Evolutionary conservation across 371 early-diverging fungal species (phyloP).

Genomic region (Syncephalis plumigaleata): DNA sequence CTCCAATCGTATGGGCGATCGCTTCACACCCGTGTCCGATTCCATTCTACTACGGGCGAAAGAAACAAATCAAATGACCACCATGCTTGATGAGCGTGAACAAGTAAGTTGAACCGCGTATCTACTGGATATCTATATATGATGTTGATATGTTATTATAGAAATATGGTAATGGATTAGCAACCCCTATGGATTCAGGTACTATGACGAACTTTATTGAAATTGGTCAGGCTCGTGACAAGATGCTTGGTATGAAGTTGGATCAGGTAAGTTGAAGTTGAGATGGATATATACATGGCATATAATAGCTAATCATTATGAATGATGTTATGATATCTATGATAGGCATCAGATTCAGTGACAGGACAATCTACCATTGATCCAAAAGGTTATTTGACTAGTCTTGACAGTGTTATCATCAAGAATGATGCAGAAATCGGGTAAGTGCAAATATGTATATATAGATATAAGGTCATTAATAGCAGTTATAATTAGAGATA

Average conservation of each 20-base stretch:
- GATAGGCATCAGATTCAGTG: conserved; percentile 30
- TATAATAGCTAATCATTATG: too few species aligned
- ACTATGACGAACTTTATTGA: conserved; percentile 75
- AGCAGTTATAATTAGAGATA: conserved; percentile 34
- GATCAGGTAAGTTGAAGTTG: conserved; percentile 52
- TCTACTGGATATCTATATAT: neutral
- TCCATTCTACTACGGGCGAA: conserved; percentile 49
- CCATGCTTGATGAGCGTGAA: conserved; percentile 30
- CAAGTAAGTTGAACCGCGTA: conserved; percentile 11
- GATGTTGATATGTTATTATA: neutral
- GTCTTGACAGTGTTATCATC: conserved; percentile 63
- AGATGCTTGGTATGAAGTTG: conserved; percentile 69
- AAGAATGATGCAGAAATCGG: conserved; percentile 79
- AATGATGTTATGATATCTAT: too few species aligned
- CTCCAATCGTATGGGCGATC: conserved; percentile 20
- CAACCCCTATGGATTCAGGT: conserved; percentile 26
- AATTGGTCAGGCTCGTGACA: conserved; percentile 87
- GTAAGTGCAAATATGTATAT: neutral
- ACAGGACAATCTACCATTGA: conserved; percentile 76
- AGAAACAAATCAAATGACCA: conserved; percentile 30
- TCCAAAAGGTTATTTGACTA: conserved; percentile 89
- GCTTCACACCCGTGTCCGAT: conserved; percentile 76
- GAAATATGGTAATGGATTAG: conserved; percentile 19
- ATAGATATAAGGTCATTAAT: neutral
- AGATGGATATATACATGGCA: neutral